Evolutionary conservation across 2,329 filamentous ascomycete genomes (phyloP).

Genomic region (Penicillium sp.): DNA sequence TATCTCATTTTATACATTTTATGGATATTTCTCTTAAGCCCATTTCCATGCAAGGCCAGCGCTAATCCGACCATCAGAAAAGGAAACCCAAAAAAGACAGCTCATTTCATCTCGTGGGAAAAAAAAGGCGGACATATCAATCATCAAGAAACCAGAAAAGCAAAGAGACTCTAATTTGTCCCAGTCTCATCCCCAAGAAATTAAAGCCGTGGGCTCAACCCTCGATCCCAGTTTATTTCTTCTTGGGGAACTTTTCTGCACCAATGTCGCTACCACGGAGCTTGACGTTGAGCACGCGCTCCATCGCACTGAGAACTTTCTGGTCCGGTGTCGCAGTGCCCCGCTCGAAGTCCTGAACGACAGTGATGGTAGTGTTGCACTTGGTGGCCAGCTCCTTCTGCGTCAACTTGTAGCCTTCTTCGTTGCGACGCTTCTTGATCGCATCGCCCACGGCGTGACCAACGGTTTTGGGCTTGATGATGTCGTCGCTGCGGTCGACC

Average conservation of each 20-base stretch:
- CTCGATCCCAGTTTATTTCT: constrained; percentile 48
- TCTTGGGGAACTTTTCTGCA: constrained; percentile 74
- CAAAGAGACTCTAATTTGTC: constrained; percentile 9
- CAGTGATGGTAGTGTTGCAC: constrained; percentile 76
- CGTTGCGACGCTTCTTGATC: constrained; percentile 73
- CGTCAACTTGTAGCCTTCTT: constrained; percentile 90
- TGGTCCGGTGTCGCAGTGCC: constrained; percentile 75
- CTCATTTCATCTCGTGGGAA: constrained; percentile 10
- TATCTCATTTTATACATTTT: constrained; percentile 25
- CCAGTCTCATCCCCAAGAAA: constrained; percentile 21
- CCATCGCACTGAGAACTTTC: constrained; percentile 72
- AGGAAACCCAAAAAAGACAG: constrained; percentile 19
- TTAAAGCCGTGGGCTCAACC: constrained; percentile 27
- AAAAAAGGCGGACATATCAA: constrained; percentile 20
- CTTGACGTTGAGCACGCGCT: constrained; percentile 82
- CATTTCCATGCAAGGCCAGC: constrained; percentile 29
- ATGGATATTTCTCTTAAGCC: constrained; percentile 19
- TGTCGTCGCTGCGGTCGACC: constrained; percentile 95
- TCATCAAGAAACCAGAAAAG: constrained; percentile 23
- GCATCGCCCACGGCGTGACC: constrained; percentile 74
- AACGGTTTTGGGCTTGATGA: constrained; percentile 92
- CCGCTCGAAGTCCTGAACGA: constrained; percentile 82
- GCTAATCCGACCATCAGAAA: constrained; percentile 34
- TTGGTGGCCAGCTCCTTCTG: constrained; percentile 83
- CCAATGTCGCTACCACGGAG: constrained; percentile 82